These are phyloP conservation scores for Globisporangium splendens DNA, from an alignment of 352 stramenopile genomes.

Conservation along the genomic window DNA sequence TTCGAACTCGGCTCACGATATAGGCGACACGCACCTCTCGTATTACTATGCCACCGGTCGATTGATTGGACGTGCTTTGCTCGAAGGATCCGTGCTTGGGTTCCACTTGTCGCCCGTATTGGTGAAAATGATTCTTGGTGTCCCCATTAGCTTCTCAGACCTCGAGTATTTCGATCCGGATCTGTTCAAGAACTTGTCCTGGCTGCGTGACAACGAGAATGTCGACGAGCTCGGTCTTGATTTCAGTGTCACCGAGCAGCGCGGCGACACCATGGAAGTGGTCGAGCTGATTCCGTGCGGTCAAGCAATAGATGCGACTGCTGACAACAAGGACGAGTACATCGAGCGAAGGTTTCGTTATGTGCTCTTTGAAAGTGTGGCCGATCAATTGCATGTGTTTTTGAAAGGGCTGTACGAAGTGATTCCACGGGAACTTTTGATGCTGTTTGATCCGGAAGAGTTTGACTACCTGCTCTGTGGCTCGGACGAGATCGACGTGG, in stretches of 20 bases:
- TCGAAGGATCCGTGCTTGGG: conserved; percentile 88
- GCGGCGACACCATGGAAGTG: conserved; percentile 11
- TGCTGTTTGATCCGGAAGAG: conserved; percentile 94
- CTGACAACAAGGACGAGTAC: conserved; percentile 91
- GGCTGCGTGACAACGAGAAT: conserved; percentile 39
- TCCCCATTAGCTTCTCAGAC: conserved; percentile 37
- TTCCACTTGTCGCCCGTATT: conserved; percentile 82
- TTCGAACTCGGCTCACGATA: conserved; percentile 22
- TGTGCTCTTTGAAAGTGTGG: conserved; percentile 84
- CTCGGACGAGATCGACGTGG: conserved; percentile 90
- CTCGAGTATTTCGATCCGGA: conserved; percentile 41
- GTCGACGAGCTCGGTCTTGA: conserved; percentile 35
- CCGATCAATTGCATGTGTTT: conserved; percentile 66
- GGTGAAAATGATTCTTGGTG: conserved; percentile 46
- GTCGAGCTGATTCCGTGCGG: conserved; percentile 38
- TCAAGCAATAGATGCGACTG: conserved; percentile 69
- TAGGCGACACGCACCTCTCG: conserved; percentile 35
- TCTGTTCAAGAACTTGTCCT: conserved; percentile 42
- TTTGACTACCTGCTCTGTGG: conserved; percentile 93
- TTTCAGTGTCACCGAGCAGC: conserved; percentile 29
- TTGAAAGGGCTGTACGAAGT: conserved; percentile 93
- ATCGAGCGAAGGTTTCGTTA: conserved; percentile 87
- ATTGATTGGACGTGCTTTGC: conserved; percentile 38
- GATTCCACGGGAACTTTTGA: conserved; percentile 84
- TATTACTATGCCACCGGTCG: conserved; percentile 47